Evolutionary conservation across 179 eudicot species (phyloP).

Genomic region (Camellia oleifera): DNA sequence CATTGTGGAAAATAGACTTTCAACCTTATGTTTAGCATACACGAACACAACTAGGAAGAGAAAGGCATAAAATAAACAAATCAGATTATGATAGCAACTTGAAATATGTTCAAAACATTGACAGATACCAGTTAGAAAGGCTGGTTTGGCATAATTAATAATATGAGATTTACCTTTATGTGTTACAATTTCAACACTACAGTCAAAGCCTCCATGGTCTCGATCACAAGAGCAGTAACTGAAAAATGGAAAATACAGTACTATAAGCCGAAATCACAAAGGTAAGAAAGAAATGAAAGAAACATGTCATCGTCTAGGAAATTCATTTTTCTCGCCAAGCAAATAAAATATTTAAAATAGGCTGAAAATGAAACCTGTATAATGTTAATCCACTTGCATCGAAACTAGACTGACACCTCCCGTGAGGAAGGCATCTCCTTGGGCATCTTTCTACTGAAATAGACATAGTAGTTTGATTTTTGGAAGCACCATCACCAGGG

Average conservation of each 20-base stretch:
- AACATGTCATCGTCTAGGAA: not conserved
- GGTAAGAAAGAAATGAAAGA: not conserved
- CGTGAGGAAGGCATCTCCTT: slow-evolving; percentile 71
- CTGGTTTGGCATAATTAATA: not conserved
- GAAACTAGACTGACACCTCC: slow-evolving; percentile 52
- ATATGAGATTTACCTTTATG: slow-evolving; percentile 48
- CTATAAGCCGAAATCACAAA: not conserved
- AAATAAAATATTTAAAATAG: not conserved
- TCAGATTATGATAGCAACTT: not conserved
- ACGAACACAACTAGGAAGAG: not conserved
- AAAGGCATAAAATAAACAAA: not conserved
- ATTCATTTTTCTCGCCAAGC: not conserved
- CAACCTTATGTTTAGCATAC: not conserved
- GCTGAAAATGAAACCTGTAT: slow-evolving; percentile 53
- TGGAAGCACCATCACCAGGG: slow-evolving; percentile 24
- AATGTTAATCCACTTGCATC: slow-evolving; percentile 84
- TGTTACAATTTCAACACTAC: slow-evolving; percentile 79
- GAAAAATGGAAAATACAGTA: slow-evolving; percentile 15
- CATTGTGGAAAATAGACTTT: not conserved
- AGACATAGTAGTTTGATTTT: slow-evolving; percentile 19
- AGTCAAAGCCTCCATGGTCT: slow-evolving; percentile 87
- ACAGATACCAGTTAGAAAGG: not conserved
- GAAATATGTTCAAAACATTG: not conserved
- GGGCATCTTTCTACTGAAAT: slow-evolving; percentile 33
- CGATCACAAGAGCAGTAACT: slow-evolving; percentile 90